Conservation (phyloP, 371 early-diverging fungal genomes). For the Antonospora locustae region DNA sequence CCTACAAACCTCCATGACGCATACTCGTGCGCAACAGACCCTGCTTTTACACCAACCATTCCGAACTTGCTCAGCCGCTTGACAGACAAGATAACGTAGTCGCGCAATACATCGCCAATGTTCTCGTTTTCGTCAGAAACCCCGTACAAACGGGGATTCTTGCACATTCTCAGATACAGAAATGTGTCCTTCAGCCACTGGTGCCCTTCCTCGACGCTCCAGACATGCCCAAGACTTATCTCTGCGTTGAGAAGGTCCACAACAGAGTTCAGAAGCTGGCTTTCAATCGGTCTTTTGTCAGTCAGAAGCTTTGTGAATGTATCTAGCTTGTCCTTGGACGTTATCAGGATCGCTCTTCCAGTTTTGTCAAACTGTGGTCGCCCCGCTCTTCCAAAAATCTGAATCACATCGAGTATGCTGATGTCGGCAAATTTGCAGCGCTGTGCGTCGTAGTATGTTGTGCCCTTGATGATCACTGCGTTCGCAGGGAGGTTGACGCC, state of each 20-base stretch:
- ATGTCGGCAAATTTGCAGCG: conserved; percentile 76
- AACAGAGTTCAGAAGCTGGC: conserved; percentile 69
- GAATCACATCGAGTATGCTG: conserved; percentile 58
- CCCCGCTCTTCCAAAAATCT: conserved; percentile 98
- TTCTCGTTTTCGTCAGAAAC: conserved; percentile 3
- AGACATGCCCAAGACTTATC: conserved; percentile 75
- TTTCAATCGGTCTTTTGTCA: conserved; percentile 86
- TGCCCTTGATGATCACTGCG: conserved; percentile 93
- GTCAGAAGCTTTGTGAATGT: conserved; percentile 79
- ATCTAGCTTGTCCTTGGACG: conserved; percentile 71
- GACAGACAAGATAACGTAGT: conserved; percentile 37
- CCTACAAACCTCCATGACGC: conserved; percentile 18
- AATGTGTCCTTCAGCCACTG: conserved; percentile 90
- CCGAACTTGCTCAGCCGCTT: conserved; percentile 29
- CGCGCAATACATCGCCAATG: conserved; percentile 22
- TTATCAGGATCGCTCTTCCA: conserved; percentile 90
- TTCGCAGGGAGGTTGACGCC: conserved; percentile 99
- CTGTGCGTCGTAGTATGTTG: conserved; percentile 79
- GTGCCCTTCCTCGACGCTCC: conserved; percentile 74
- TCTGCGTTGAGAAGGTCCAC: conserved; percentile 86
- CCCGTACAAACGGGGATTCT: conserved; percentile 41
- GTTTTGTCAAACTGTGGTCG: conserved; percentile 87
- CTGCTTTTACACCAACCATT: conserved; percentile 24
- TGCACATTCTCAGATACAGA: conserved; percentile 71
- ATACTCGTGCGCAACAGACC: conserved; percentile 1